Evolutionary conservation across 2,329 filamentous ascomycete species (phyloP).

Genomic region (Phyllosticta paracitricarpa): DNA sequence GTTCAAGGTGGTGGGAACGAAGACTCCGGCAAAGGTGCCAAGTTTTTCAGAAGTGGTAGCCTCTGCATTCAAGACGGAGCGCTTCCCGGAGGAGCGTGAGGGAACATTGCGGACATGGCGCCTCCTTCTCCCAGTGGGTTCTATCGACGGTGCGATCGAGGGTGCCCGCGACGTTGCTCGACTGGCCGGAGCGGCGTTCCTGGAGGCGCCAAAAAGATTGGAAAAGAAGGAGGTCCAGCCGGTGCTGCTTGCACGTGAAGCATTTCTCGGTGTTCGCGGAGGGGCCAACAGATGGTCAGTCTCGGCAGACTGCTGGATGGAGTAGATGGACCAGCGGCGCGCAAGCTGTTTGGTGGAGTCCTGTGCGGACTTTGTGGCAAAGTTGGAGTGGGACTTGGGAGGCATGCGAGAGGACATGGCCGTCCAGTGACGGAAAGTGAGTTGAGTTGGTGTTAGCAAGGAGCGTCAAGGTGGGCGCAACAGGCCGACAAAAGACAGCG

Average conservation of each 20-base stretch:
- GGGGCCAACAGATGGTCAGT: slow-evolving; percentile 12
- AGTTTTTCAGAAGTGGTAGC: slow-evolving; percentile 43
- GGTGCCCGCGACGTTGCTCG: neutral
- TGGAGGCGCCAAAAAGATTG: neutral
- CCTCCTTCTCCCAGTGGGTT: neutral
- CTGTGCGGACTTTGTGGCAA: slow-evolving; percentile 34
- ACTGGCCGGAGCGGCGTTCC: neutral
- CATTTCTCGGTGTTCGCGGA: slow-evolving; percentile 28
- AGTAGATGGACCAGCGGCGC: slow-evolving; percentile 25
- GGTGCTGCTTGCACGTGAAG: neutral
- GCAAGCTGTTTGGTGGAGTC: slow-evolving; percentile 37
- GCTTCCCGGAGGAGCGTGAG: neutral
- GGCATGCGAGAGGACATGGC: slow-evolving; percentile 10
- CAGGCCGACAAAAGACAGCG: neutral
- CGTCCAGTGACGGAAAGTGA: neutral
- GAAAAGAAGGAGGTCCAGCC: slow-evolving; percentile 3
- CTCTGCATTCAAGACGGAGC: neutral
- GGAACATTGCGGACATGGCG: neutral
- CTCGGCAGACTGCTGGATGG: slow-evolving; percentile 23
- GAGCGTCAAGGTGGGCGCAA: neutral
- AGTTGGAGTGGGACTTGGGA: slow-evolving; percentile 22
- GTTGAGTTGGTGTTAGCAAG: neutral
- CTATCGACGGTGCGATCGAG: neutral
- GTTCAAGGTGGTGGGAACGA: slow-evolving; percentile 80
- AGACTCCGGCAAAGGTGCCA: slow-evolving; percentile 57